Evolutionary conservation across 257 asterid genomes (phyloP).

Genomic region (Solanum rostratum): DNA sequence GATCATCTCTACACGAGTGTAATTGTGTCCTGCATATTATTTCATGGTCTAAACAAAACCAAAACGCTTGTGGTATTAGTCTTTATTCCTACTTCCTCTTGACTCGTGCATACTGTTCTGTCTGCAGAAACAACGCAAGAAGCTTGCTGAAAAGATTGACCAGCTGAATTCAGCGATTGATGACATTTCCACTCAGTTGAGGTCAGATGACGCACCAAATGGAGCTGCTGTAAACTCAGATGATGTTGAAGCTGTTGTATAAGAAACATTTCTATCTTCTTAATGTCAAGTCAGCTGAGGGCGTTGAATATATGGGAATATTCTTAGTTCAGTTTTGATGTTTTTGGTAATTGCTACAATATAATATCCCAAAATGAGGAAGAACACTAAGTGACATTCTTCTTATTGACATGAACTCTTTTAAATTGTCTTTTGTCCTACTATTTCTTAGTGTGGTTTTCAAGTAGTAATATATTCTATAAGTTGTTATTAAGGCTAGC

Average conservation of each 20-base stretch:
- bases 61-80: neutral
- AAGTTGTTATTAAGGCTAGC: neutral
- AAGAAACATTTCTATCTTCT: slow-evolving; percentile 10
- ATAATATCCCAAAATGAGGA: neutral
- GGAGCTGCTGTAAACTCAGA: slow-evolving; percentile 51
- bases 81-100: neutral
- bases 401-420: neutral
- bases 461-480: neutral
- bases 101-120: neutral
- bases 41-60: neutral
- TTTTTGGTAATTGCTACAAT: neutral
- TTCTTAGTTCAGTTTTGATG: neutral
- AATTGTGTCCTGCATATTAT: neutral
- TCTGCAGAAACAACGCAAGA: slow-evolving; percentile 67
- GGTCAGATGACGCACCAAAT: slow-evolving; percentile 37
- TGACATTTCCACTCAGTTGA: slow-evolving; percentile 44
- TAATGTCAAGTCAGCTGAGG: neutral
- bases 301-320: neutral
- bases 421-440: neutral
- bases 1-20: neutral
- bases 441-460: neutral
- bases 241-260: slow-evolving; percentile 48
- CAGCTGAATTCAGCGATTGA: slow-evolving; percentile 81
- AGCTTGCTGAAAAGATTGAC: slow-evolving; percentile 72
- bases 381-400: neutral